phyloP scores from a whole-genome alignment of 495 filamentous ascomycete species.

The Penicillium atrosanguineum region DNA sequence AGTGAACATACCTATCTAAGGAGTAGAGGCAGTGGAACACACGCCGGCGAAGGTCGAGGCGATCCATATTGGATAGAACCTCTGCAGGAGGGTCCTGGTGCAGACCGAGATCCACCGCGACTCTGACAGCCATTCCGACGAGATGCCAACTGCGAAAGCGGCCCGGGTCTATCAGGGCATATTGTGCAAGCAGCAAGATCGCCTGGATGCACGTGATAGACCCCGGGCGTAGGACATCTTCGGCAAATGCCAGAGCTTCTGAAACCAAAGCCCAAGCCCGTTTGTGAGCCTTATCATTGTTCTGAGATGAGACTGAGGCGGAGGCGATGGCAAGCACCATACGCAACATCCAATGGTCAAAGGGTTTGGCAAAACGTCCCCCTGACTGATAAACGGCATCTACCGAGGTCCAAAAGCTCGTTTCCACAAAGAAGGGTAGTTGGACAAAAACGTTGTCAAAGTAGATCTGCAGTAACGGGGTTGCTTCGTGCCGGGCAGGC shows the following conservation, averaged over 20 bases:
- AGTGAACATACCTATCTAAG: conserved; percentile 66
- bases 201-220: conserved; percentile 80
- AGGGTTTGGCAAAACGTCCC: conserved; percentile 58
- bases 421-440: conserved; percentile 76
- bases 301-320: conserved; percentile 65
- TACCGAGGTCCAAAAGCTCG: conserved; percentile 68
- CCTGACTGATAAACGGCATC: conserved; percentile 73
- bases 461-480: conserved; percentile 73
- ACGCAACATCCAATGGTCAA: conserved; percentile 81
- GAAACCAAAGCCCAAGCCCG: conserved; percentile 65
- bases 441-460: conserved; percentile 75
- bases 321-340: conserved; percentile 85
- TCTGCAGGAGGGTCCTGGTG: conserved; percentile 83
- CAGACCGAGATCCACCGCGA: conserved; percentile 80
- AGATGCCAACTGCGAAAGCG: conserved; percentile 91
- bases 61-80: conserved; percentile 55
- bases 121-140: conserved; percentile 80
- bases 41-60: conserved; percentile 70
- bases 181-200: conserved; percentile 78
- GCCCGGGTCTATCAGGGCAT: conserved; percentile 80
- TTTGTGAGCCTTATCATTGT: conserved; percentile 59
- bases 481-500: conserved; percentile 63
- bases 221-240: conserved; percentile 78
- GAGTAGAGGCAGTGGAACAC: conserved; percentile 86
- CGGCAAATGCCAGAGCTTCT: conserved; percentile 70